Evolutionary conservation across 2,329 filamentous ascomycete species (phyloP).

Genomic region (Alternaria tenuissima): DNA sequence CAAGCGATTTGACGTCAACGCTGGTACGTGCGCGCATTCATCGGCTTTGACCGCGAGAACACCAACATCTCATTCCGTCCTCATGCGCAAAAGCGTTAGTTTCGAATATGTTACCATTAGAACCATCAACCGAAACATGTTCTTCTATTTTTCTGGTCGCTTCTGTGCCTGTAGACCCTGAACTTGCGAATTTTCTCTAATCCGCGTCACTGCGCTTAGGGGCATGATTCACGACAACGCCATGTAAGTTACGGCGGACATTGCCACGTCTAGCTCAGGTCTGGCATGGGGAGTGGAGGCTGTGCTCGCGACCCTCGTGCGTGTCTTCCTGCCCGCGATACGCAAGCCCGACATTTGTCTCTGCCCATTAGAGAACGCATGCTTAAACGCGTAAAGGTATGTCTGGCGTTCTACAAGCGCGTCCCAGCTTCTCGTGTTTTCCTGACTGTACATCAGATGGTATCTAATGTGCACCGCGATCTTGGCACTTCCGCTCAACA

Average conservation of each 20-base stretch:
- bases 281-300: background rate
- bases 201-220: background rate
- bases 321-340: background rate
- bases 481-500: background rate
- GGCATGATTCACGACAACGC: background rate
- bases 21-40: background rate
- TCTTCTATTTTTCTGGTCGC: background rate
- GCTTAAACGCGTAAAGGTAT: background rate
- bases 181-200: background rate
- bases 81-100: background rate
- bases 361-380: background rate
- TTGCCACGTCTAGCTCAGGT: background rate
- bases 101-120: background rate
- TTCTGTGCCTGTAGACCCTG: background rate
- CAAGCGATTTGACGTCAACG: background rate
- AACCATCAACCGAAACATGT: background rate
- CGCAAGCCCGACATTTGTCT: background rate
- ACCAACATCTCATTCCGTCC: background rate
- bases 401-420: background rate
- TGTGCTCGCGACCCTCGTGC: background rate
- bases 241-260: background rate
- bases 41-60: background rate
- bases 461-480: background rate
- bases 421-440: background rate
- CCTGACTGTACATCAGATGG: background rate